Conservation (phyloP, 805 yeast genomes). For the Priceomyces castillae region DNA sequence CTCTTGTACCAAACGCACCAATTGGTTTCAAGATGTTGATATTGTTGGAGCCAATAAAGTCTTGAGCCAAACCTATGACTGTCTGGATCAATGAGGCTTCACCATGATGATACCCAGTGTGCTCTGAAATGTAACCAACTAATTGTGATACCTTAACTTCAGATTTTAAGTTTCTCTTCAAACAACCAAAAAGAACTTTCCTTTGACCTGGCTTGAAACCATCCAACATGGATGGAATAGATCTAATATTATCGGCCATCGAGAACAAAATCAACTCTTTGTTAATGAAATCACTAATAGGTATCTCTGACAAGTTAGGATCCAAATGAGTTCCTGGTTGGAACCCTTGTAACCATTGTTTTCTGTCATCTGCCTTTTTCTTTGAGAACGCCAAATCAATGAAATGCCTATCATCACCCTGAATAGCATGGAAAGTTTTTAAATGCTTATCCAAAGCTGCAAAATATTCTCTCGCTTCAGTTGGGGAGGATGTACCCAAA, state of each 20-base stretch:
- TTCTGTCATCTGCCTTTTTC: constrained; percentile 94
- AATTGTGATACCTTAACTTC: constrained; percentile 90
- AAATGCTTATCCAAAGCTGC: constrained; percentile 79
- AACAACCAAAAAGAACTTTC: constrained; percentile 84
- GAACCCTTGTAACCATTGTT: constrained; percentile 91
- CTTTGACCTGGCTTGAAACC: constrained; percentile 98
- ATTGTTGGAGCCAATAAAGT: constrained; percentile 90
- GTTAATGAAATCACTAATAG: constrained; percentile 90
- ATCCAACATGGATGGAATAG: constrained; percentile 90
- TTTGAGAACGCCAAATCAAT: constrained; percentile 94
- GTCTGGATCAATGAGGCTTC: constrained; percentile 86
- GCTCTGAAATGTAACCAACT: constrained; percentile 84
- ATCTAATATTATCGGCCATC: constrained; percentile 94
- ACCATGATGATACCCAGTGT: constrained; percentile 95
- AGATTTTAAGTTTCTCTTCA: constrained; percentile 68
- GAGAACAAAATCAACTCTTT: constrained; percentile 92
- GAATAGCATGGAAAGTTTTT: constrained; percentile 78
- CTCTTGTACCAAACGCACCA: constrained; percentile 96
- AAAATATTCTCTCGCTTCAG: constrained; percentile 87
- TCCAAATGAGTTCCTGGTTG: constrained; percentile 91
- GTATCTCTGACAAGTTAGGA: constrained; percentile 70
- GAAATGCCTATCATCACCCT: constrained; percentile 69
- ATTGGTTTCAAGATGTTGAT: constrained; percentile 80
- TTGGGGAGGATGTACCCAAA: constrained; percentile 88
- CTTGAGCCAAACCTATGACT: constrained; percentile 91